These are phyloP conservation scores for Ensete glaucum DNA, from an alignment of 176 grass and related monocot genomes.

Conservation along the genomic window DNA sequence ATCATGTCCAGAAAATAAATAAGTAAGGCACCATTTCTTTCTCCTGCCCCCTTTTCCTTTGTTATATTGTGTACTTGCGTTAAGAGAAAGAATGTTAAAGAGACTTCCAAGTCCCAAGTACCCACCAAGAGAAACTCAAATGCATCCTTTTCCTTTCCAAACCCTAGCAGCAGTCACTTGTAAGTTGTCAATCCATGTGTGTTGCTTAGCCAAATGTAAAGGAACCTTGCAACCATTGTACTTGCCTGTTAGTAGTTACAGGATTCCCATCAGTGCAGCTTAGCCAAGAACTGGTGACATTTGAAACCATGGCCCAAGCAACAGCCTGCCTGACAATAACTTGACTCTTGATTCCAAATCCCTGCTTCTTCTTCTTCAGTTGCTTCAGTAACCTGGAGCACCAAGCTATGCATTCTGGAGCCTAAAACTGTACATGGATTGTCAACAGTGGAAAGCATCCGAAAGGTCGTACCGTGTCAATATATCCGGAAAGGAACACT, in stretches of 20 bases:
- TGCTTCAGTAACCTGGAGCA: constrained; percentile 2
- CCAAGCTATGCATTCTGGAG: background rate
- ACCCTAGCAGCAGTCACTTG: too few species aligned
- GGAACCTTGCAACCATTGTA: too few species aligned
- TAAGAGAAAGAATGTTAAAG: too few species aligned
- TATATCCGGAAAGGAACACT: background rate
- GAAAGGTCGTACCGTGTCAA: background rate
- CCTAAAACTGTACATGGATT: background rate
- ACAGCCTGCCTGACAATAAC: background rate
- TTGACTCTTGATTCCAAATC: background rate
- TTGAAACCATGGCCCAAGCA: background rate
- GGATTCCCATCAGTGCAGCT: background rate
- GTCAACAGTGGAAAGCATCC: background rate
- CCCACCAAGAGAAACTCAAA: too few species aligned
- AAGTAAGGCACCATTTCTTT: too few species aligned
- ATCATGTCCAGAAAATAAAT: too few species aligned
- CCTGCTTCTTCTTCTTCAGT: background rate
- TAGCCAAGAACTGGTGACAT: background rate
- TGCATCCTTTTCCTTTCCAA: too few species aligned
- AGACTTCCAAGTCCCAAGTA: too few species aligned
- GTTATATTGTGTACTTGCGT: too few species aligned
- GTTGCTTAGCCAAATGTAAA: too few species aligned
- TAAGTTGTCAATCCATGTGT: too few species aligned
- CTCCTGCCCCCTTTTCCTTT: too few species aligned
- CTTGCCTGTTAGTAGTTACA: background rate